Percentiles rank a stretch among this genome's conserved stretches.
These are phyloP conservation scores for Carpinus fangiana DNA, from an alignment of 306 rosid genomes.

Conservation along the genomic window DNA sequence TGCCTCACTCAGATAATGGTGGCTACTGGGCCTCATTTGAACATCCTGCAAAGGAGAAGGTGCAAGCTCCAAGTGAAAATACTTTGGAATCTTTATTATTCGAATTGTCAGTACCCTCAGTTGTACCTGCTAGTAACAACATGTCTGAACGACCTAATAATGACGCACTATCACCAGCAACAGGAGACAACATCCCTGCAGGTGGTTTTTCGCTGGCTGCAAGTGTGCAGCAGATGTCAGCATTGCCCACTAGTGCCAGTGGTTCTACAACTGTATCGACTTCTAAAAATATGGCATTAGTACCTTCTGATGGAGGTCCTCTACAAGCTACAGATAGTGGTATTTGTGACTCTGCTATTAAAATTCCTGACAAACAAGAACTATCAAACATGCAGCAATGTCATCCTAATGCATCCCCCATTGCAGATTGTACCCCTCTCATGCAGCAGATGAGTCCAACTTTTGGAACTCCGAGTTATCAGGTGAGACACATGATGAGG, in stretches of 20 bases:
- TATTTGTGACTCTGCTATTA: not conserved
- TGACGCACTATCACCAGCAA: constrained; percentile 31
- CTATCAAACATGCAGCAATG: constrained; percentile 33
- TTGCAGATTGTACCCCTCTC: constrained; percentile 16
- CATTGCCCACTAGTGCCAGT: constrained; percentile 15
- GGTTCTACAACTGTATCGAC: constrained; percentile 33
- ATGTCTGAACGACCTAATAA: constrained; percentile 28
- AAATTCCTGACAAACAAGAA: constrained; percentile 29
- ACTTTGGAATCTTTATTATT: constrained; percentile 53
- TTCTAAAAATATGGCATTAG: constrained; percentile 25
- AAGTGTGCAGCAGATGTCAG: constrained; percentile 28
- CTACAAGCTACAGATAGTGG: constrained; percentile 25
- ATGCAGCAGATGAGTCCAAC: constrained; percentile 28
- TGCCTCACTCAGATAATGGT: constrained; percentile 31
- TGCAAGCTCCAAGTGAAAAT: constrained; percentile 41
- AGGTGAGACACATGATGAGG: constrained; percentile 44
- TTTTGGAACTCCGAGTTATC: constrained; percentile 33
- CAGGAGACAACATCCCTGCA: constrained; percentile 26
- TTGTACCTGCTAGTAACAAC: constrained; percentile 22
- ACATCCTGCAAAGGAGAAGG: constrained; percentile 19
- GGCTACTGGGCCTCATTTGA: constrained; percentile 56
- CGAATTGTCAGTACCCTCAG: constrained; percentile 54
- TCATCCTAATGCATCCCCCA: constrained; percentile 28
- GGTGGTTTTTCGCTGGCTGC: constrained; percentile 32
- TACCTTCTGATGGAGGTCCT: constrained; percentile 33